These are phyloP conservation scores for Solanum habrochaites DNA, from an alignment of 257 asterid genomes.

Conservation along the genomic window DNA sequence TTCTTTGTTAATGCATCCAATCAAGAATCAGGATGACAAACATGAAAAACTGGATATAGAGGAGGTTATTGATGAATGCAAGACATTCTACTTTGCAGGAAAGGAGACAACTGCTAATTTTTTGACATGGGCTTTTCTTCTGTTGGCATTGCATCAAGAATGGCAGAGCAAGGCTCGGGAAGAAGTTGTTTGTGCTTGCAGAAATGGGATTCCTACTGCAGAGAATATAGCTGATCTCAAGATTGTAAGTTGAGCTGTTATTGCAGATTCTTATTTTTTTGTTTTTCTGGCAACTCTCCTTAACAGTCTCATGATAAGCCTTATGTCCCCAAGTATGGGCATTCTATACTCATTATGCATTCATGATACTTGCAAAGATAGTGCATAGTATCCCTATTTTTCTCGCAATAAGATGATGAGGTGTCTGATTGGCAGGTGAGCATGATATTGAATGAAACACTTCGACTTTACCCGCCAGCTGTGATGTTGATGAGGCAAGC, in stretches of 20 bases:
- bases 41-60: slow-evolving; percentile 5
- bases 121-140: slow-evolving; percentile 21
- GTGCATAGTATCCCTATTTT: neutral
- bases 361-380: neutral
- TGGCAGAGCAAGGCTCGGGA: slow-evolving; percentile 27
- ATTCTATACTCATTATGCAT: neutral
- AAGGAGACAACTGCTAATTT: slow-evolving; percentile 22
- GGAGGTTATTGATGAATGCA: slow-evolving; percentile 26
- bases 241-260: slow-evolving; percentile 11
- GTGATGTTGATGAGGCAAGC: slow-evolving; percentile 5
- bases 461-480: slow-evolving; percentile 22
- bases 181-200: slow-evolving; percentile 12
- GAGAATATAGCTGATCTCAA: slow-evolving; percentile 8
- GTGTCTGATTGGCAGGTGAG: slow-evolving; percentile 1
- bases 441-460: slow-evolving; percentile 17
- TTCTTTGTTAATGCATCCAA: slow-evolving; percentile 14
- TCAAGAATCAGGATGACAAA: slow-evolving; percentile 2
- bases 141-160: slow-evolving; percentile 27
- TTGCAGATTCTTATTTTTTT: neutral
- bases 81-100: slow-evolving; percentile 29
- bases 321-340: neutral
- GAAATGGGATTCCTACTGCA: slow-evolving; percentile 9
- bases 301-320: neutral
- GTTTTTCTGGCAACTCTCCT: neutral
- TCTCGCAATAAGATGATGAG: neutral